Base-by-base conservation (phyloP, 257 asterid genomes). In the Solanum chaucha region DNA sequence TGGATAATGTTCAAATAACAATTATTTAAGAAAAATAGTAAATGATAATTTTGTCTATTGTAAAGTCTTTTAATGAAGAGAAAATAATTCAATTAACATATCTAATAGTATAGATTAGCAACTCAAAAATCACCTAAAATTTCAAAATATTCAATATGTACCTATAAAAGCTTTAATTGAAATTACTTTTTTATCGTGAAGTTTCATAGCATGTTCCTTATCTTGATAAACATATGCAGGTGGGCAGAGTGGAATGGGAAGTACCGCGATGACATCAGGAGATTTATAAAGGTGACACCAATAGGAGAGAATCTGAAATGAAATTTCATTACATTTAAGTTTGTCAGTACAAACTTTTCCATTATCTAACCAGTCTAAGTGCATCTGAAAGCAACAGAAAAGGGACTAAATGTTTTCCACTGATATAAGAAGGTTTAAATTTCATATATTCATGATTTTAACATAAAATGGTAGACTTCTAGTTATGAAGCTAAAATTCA, bases 241-340 rank as follows among this genome's bases (percentile, higher is more conserved):
- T 97, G 99, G 99, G 99, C 97, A 64, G 99, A 97, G 90, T 97
- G 99, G 99, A 97, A 97, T 44, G 99, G 99, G 86, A 94, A 88
- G 87, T 97, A 95, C 91, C 99, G 99, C 55, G 99, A 97, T 86
- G 98, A 94, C 85, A 82, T 97, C 70, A 92, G 99, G 86, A 96
- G 93, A 88, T 97, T 93, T 90, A 96, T 97, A 86, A 97, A 97
- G 98, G 99, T 97, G 86, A 90, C 89, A 88, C 65, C 83, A 75
- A 75, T 80, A 80, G 26, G 67, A 80, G 85, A 46, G 41, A 28
- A 46, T 46, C 28, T 80, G 85, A 46, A 44, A 28, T 26, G 41
- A 28, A 80, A 80, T 48, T 78, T 34, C 65, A 74, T 41, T 85
- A 14, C 82, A 67, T 48, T 73, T 38, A 55, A 64, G 40, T 78